A percentile compares a stretch with the other conserved stretches of the same genome.
Evolutionary conservation across 1,139 yeast genomes (phyloP).

Genomic region (Candida sojae): DNA sequence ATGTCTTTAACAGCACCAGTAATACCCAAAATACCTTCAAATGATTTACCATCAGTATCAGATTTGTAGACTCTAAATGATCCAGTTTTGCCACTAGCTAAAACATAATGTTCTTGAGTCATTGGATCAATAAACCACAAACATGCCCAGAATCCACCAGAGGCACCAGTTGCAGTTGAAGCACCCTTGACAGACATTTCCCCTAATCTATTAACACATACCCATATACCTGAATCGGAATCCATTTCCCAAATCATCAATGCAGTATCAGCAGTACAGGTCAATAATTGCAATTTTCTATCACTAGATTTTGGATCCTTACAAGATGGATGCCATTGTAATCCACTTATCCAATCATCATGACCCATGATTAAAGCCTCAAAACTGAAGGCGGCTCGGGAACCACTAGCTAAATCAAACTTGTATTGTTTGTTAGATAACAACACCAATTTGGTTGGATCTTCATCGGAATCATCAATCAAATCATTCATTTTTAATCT

Average conservation of each 20-base stretch:
- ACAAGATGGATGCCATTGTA: slow-evolving; percentile 70
- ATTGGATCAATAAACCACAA: slow-evolving; percentile 62
- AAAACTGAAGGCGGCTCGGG: slow-evolving; percentile 62
- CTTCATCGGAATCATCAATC: slow-evolving; percentile 61
- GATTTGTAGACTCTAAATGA: slow-evolving; percentile 79
- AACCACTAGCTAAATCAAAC: slow-evolving; percentile 38
- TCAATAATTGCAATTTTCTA: slow-evolving; percentile 58
- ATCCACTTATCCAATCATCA: slow-evolving; percentile 94
- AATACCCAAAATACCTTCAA: slow-evolving; percentile 62
- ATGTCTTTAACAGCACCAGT: slow-evolving; percentile 78
- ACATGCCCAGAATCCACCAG: slow-evolving; percentile 96
- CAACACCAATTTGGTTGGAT: slow-evolving; percentile 51
- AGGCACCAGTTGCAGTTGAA: slow-evolving; percentile 95
- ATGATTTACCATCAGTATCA: slow-evolving; percentile 32
- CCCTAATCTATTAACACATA: slow-evolving; percentile 78
- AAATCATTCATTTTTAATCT: slow-evolving; percentile 58
- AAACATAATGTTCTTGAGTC: slow-evolving; percentile 47
- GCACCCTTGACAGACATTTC: slow-evolving; percentile 96
- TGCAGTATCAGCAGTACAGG: slow-evolving; percentile 93
- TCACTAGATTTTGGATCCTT: slow-evolving; percentile 13
- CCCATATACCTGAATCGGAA: slow-evolving; percentile 85
- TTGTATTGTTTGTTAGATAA: slow-evolving; percentile 66
- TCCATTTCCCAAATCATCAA: slow-evolving; percentile 97
- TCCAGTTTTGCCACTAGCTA: slow-evolving; percentile 90
- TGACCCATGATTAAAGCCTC: slow-evolving; percentile 97